These are phyloP conservation scores for Fusarium hainanense DNA, from an alignment of 2,329 filamentous ascomycete species.

Conservation along the genomic window DNA sequence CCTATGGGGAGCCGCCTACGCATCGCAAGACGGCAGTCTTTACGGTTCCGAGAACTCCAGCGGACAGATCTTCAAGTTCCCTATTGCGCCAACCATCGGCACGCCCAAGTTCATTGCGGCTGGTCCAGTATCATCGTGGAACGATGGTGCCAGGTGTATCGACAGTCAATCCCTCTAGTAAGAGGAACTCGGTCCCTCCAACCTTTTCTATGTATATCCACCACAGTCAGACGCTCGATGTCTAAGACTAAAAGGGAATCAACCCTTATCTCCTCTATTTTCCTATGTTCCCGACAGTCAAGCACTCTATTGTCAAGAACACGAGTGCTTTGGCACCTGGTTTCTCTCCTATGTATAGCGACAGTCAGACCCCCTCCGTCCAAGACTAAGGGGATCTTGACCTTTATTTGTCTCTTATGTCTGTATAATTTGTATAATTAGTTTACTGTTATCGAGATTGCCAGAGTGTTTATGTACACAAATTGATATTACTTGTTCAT, in stretches of 20 bases:
- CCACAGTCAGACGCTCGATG: slow-evolving; percentile 3
- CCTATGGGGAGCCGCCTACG: slow-evolving; percentile 39
- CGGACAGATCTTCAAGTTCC: slow-evolving; percentile 39
- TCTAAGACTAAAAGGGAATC: background rate
- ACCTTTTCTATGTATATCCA: slow-evolving; percentile 25
- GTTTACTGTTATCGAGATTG: background rate
- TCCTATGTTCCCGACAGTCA: slow-evolving; percentile 6
- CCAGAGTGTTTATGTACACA: background rate
- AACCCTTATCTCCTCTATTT: background rate
- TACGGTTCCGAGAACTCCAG: slow-evolving; percentile 37
- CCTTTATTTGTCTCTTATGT: slow-evolving; percentile 25
- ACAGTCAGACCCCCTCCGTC: background rate
- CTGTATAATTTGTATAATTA: slow-evolving; percentile 13
- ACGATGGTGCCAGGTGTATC: slow-evolving; percentile 40
- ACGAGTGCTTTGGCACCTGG: background rate
- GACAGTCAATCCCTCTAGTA: slow-evolving; percentile 29
- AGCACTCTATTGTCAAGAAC: slow-evolving; percentile 1
- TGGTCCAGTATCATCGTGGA: slow-evolving; percentile 28
- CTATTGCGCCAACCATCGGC: slow-evolving; percentile 27
- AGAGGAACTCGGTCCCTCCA: background rate
- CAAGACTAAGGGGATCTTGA: background rate
- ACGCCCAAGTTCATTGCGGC: slow-evolving; percentile 19
- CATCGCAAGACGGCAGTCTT: slow-evolving; percentile 34
- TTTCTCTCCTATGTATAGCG: slow-evolving; percentile 17
- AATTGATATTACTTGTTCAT: slow-evolving; percentile 14